phyloP scores from a whole-genome alignment of 2,329 filamentous ascomycete species.

The Neurospora sp. region DNA sequence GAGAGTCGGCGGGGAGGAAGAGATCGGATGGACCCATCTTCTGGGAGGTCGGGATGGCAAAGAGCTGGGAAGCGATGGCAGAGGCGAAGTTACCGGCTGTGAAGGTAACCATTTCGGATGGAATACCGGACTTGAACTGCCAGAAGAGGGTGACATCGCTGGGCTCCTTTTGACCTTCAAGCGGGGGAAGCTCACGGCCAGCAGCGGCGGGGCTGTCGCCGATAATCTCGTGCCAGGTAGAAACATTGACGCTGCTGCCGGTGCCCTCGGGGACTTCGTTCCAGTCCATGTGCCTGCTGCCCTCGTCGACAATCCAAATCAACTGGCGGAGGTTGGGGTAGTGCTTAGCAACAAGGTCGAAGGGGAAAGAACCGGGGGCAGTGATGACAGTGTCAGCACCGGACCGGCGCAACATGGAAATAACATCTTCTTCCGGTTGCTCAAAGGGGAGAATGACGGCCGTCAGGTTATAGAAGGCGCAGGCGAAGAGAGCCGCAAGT shows the following conservation, averaged over 20 bases:
- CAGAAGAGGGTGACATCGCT: slow-evolving; percentile 58
- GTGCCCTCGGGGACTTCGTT: slow-evolving; percentile 74
- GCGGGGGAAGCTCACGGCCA: slow-evolving; percentile 53
- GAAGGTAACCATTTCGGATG: slow-evolving; percentile 70
- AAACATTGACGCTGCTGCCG: slow-evolving; percentile 64
- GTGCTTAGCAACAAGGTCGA: slow-evolving; percentile 59
- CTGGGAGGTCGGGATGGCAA: slow-evolving; percentile 64
- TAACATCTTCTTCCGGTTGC: slow-evolving; percentile 57
- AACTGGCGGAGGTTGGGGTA: slow-evolving; percentile 67
- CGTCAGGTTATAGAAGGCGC: slow-evolving; percentile 79
- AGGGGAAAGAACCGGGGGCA: slow-evolving; percentile 76
- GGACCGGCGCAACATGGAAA: slow-evolving; percentile 62
- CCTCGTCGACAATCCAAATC: slow-evolving; percentile 87
- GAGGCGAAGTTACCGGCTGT: slow-evolving; percentile 77
- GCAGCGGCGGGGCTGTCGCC: slow-evolving; percentile 54
- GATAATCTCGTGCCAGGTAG: slow-evolving; percentile 89
- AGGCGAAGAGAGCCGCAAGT: slow-evolving; percentile 72
- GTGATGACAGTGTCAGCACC: slow-evolving; percentile 76
- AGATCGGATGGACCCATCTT: slow-evolving; percentile 67
- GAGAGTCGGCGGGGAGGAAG: slow-evolving; percentile 74
- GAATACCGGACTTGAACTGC: slow-evolving; percentile 40
- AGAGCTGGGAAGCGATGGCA: slow-evolving; percentile 69
- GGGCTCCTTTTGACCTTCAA: slow-evolving; percentile 43
- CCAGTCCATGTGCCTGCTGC: slow-evolving; percentile 91
- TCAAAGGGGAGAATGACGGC: slow-evolving; percentile 81